These are phyloP conservation scores for Discostella stelligera DNA, from an alignment of 352 stramenopile genomes.

Conservation along the genomic window DNA sequence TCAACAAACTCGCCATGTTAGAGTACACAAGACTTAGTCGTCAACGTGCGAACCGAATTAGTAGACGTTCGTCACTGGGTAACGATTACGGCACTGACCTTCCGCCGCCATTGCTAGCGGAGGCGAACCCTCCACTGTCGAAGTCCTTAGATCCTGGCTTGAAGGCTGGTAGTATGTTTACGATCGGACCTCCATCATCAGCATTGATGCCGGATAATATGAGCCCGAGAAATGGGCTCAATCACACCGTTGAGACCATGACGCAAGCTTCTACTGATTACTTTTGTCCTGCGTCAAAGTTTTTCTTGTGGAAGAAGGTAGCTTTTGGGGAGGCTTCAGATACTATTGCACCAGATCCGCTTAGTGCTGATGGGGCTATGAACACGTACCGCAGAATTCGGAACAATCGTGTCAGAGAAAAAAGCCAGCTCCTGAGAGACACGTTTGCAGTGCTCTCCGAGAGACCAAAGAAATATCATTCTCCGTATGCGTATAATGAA, in stretches of 20 bases:
- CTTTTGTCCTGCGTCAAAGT: slow-evolving; percentile 63
- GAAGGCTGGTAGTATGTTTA: slow-evolving; percentile 19
- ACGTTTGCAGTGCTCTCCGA: slow-evolving; percentile 65
- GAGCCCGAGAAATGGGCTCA: background rate
- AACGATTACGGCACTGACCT: slow-evolving; percentile 17
- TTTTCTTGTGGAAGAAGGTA: slow-evolving; percentile 76
- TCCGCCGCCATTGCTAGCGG: slow-evolving; percentile 19
- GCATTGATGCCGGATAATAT: slow-evolving; percentile 1
- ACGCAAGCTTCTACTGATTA: slow-evolving; percentile 24
- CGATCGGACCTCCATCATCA: slow-evolving; percentile 33
- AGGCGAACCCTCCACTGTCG: slow-evolving; percentile 30
- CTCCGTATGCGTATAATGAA: slow-evolving; percentile 36
- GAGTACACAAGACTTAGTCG: slow-evolving; percentile 38
- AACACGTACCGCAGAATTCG: slow-evolving; percentile 67
- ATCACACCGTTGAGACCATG: background rate
- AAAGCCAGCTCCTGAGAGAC: slow-evolving; percentile 55
- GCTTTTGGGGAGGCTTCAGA: slow-evolving; percentile 54
- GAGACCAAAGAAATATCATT: slow-evolving; percentile 34
- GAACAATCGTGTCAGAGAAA: slow-evolving; percentile 63
- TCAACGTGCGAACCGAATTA: slow-evolving; percentile 13
- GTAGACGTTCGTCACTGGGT: slow-evolving; percentile 11
- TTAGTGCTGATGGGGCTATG: slow-evolving; percentile 75
- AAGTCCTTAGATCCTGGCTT: slow-evolving; percentile 12
- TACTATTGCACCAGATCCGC: slow-evolving; percentile 57
- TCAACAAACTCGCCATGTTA: slow-evolving; percentile 67